Evolutionary conservation across 148 eudicot species (phyloP).

Genomic region (Chenopodium formosanum): DNA sequence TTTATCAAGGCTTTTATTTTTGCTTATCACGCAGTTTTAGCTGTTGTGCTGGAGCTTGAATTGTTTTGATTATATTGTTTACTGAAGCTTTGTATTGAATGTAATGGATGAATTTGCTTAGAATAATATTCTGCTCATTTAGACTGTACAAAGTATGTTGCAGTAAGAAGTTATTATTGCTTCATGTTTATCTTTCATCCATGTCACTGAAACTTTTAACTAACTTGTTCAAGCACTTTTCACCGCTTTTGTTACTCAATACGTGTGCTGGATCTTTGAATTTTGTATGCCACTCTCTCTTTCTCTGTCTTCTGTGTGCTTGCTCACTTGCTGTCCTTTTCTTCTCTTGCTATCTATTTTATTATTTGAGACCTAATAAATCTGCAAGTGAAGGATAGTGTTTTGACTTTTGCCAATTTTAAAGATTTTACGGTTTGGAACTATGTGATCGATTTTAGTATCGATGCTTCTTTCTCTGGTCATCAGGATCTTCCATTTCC

Average conservation of each 20-base stretch:
- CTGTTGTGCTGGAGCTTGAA: slow-evolving; percentile 4
- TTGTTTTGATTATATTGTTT: neutral
- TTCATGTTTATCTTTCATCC: too few species aligned
- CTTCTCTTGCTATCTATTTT: neutral
- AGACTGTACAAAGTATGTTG: neutral
- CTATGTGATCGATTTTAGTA: neutral
- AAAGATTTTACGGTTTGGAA: neutral
- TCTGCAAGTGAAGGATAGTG: neutral
- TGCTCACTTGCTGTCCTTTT: too few species aligned
- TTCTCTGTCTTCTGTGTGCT: neutral
- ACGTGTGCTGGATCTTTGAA: neutral
- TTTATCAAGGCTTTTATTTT: neutral
- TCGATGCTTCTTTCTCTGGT: slow-evolving; percentile 41
- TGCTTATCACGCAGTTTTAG: neutral
- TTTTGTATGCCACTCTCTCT: neutral
- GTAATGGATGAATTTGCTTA: neutral
- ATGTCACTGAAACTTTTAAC: too few species aligned
- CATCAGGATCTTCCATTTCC: slow-evolving; percentile 21
- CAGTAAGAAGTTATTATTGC: too few species aligned
- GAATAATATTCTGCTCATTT: neutral
- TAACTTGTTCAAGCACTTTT: neutral
- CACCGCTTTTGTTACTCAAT: neutral
- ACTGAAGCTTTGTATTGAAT: neutral
- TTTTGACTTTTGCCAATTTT: neutral
- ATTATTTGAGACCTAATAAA: too few species aligned